Evolutionary conservation across 331 rosid genomes (phyloP).

Genomic region (Arachis monticola): DNA sequence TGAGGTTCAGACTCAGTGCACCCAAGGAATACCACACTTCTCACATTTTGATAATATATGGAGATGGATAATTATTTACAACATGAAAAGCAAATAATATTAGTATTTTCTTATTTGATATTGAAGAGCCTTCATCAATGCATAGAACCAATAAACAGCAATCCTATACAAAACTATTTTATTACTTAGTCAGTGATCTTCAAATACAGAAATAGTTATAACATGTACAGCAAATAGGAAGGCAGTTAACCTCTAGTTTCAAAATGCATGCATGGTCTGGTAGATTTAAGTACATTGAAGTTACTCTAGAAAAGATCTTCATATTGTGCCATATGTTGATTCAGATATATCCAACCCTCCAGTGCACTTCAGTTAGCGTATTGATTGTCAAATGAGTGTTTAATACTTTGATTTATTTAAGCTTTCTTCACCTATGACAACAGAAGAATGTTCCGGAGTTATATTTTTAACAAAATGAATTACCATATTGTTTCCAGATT

Average conservation of each 20-base stretch:
- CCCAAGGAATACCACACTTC: not conserved
- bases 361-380: not conserved
- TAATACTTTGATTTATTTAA: not conserved
- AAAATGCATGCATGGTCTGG: not conserved
- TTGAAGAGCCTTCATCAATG: conserved; percentile 1
- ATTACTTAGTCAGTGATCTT: not conserved
- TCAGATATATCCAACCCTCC: not conserved
- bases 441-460: not conserved
- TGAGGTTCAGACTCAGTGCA: not conserved
- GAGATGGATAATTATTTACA: not conserved
- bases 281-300: conserved; percentile 6
- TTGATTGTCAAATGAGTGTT: not conserved
- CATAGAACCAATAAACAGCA: not conserved
- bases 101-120: not conserved
- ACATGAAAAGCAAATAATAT: not conserved
- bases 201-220: conserved; percentile 1
- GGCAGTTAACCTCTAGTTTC: not conserved
- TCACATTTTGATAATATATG: not conserved
- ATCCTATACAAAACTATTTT: not conserved
- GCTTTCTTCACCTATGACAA: not conserved
- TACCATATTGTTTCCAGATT: not conserved
- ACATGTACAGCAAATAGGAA: not conserved
- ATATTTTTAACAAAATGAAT: not conserved
- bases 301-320: conserved; percentile 11
- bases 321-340: conserved; percentile 2